phyloP scores from a whole-genome alignment of 2,329 filamentous ascomycete species.

The Fusarium algeriense region DNA sequence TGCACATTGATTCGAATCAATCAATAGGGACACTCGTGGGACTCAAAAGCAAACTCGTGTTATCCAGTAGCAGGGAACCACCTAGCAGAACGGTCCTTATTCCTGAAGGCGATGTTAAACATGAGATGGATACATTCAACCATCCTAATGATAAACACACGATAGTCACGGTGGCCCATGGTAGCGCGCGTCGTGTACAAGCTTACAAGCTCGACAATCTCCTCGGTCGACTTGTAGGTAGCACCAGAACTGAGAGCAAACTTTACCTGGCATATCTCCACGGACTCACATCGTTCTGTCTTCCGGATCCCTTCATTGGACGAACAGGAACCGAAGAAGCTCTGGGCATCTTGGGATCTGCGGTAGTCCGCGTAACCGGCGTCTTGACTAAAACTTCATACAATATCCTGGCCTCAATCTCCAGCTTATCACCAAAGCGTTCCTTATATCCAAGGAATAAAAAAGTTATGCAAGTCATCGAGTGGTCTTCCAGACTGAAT shows the following conservation, averaged over 20 bases:
- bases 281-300: slow-evolving; percentile 64
- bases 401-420: slow-evolving; percentile 2
- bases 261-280: slow-evolving; percentile 66
- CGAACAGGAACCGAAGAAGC: slow-evolving; percentile 68
- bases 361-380: slow-evolving; percentile 56
- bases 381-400: neutral
- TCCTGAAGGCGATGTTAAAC: slow-evolving; percentile 49
- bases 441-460: slow-evolving; percentile 58
- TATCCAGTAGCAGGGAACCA: slow-evolving; percentile 46
- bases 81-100: slow-evolving; percentile 55
- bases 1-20: slow-evolving; percentile 34
- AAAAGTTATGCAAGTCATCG: slow-evolving; percentile 61
- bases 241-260: slow-evolving; percentile 63
- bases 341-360: slow-evolving; percentile 61
- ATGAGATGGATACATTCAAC: neutral
- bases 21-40: slow-evolving; percentile 32
- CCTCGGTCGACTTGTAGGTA: slow-evolving; percentile 64
- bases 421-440: slow-evolving; percentile 48
- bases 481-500: slow-evolving; percentile 56
- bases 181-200: slow-evolving; percentile 48
- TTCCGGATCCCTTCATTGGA: slow-evolving; percentile 62
- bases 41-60: slow-evolving; percentile 56
- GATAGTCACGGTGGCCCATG: slow-evolving; percentile 51
- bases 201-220: slow-evolving; percentile 62
- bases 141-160: slow-evolving; percentile 46